Evolutionary conservation across 257 asterid genomes (phyloP).

Genomic region (Nemophila menziesii): DNA sequence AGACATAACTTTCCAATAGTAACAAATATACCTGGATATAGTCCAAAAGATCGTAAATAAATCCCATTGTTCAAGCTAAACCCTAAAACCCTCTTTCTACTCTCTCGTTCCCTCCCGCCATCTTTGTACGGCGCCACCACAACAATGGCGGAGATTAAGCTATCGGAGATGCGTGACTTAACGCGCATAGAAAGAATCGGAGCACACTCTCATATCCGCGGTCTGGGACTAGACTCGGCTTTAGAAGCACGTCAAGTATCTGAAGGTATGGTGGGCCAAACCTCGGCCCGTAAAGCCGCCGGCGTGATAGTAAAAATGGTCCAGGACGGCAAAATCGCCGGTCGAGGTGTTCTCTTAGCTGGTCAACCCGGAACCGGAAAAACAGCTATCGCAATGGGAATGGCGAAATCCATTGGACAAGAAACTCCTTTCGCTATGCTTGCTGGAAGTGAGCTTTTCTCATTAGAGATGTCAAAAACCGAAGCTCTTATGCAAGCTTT

Average conservation of each 20-base stretch:
- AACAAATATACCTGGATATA: no score
- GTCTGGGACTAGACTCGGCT: slow-evolving; percentile 71
- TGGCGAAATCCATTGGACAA: slow-evolving; percentile 77
- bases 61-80: no score
- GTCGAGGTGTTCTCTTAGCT: slow-evolving; percentile 66
- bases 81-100: no score
- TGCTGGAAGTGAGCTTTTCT: slow-evolving; percentile 82
- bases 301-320: slow-evolving; percentile 78
- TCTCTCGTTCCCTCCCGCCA: no score
- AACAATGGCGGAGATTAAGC: slow-evolving; percentile 62
- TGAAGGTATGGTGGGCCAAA: slow-evolving; percentile 89
- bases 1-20: no score
- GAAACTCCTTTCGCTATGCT: slow-evolving; percentile 91
- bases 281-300: slow-evolving; percentile 71
- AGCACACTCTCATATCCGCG: slow-evolving; percentile 82
- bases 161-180: slow-evolving; percentile 74
- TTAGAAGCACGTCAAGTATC: slow-evolving; percentile 65
- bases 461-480: slow-evolving; percentile 82
- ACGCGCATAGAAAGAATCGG: slow-evolving; percentile 80
- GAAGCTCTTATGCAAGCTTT: slow-evolving; percentile 94
- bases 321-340: slow-evolving; percentile 70
- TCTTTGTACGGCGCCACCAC: slow-evolving; percentile 3
- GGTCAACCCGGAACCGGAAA: slow-evolving; percentile 87
- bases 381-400: slow-evolving; percentile 88
- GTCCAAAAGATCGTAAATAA: no score